Evolutionary conservation across 352 stramenopile genomes (phyloP), one percentile per base, ranked within the genome.

Genomic region (Aphanomyces astaci): DNA sequence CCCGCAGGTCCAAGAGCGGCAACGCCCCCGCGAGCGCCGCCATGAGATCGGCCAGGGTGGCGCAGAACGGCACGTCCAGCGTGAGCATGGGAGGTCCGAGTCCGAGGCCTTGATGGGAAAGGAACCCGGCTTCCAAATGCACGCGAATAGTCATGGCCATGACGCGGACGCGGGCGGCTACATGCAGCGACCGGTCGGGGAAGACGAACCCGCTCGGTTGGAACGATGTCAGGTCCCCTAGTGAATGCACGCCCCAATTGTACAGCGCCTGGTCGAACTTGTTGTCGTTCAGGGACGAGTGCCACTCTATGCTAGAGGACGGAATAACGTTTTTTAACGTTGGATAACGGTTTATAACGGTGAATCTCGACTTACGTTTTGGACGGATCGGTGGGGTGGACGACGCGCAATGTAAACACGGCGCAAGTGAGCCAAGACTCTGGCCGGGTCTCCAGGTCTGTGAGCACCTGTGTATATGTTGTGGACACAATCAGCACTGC

Each of bases 171-270:
- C 78, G 79, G n/a, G 79, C 78, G 1, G 80, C 79, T 22, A 91
- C 76, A 1, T 77, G 86, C 59, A 93, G 75, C 3, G 63, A 31
- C 7, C 49, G 25, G 27, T 82, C 75, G 28, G 76, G 72, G 4
- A 49, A 64, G 13, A 91, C 62, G 32, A 80, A 91, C 10, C 82
- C 83, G 36, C 76, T 81, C 30, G 75, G 76, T 22, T 74, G 78
- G 27, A 93, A 73, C 63, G 73, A 79, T 24, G 72, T 71, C 15
- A 92, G 75, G 4, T 78, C 74, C 3, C 84, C 82, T 2, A 92
- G 75, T 22, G 83, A 90, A 59, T 93, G 85, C 27, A 93, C 84
- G 31, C 81, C 83, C 83, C 85, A 93, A 67, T 91, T 91, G 73
- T 87, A 87, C 22, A 93, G 75, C 36, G 84, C 63, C 19, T 56